Base-by-base conservation (phyloP, 768 basidiomycete genomes). In the Hericium coralloides region DNA sequence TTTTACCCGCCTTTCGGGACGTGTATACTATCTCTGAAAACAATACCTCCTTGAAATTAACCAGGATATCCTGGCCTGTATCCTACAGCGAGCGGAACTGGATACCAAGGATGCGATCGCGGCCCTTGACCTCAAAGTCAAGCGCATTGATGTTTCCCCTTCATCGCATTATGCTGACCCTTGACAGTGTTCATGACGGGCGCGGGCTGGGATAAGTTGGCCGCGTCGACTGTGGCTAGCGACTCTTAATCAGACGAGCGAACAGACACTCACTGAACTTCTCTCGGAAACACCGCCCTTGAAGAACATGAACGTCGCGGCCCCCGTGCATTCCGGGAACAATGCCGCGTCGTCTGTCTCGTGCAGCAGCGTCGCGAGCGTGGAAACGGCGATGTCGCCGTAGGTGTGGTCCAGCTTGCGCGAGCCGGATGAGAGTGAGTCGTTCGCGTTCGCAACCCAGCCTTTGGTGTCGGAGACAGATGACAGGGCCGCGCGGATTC, bases 331-430 rank as follows among this genome's bases (percentile, higher is more conserved):
- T n/a, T 78, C 67, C 23, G 69, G 73, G 58, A 91, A 76, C 67
- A 79, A 78, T 0, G 66, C 68, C 2, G 82, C 72, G 20, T 83
- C 76, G 0, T 65, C 61, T 0, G 77, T 72, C 58, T 84, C 81
- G 26, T 75, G 73, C 12, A 89, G 73, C 2, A 75, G 67, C 0
- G 67, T 67, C 0, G 86, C 87, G 2, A 92, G 78, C 15, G 81
- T 76, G 6, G 83, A 81, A 2, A 84, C 79, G 0, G 87, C 86
- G 60, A 82, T 86, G 66, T 92, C 89, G 63, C 90, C 88, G 58
- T 91, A 89, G 0, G 89, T 80, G 65, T 90, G 91, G 64, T 84
- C 88, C 7, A 92, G 73, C 0, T 88, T 92, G 49, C 89, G 76
- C 15, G 87, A 89, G 14, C 79, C 89, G 31, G 88, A 80, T 64